phyloP scores from a whole-genome alignment of 352 stramenopile genomes.

The Pythium phragmiticola region DNA sequence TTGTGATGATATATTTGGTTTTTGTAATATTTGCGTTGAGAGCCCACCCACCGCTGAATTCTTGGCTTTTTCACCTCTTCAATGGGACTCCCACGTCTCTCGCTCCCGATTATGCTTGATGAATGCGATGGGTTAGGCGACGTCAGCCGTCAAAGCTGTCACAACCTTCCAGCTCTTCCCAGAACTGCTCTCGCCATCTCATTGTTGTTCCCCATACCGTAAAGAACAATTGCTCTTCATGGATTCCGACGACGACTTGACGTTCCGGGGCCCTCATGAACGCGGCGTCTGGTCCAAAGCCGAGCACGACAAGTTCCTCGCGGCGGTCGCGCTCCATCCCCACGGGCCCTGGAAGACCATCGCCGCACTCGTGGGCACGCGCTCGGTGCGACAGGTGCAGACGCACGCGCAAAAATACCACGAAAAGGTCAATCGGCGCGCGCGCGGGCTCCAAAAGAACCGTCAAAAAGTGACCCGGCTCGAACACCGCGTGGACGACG shows the following conservation, averaged over 20 bases:
- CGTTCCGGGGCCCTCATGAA: background rate
- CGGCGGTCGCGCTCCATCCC: conserved; percentile 24
- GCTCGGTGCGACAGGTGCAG: conserved; percentile 22
- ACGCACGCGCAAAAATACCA: conserved; percentile 28
- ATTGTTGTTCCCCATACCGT: background rate
- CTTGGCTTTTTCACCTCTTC: too few species aligned
- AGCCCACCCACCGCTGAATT: too few species aligned
- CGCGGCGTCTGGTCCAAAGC: conserved; percentile 26
- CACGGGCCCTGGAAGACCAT: conserved; percentile 21
- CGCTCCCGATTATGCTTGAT: conserved; percentile 10
- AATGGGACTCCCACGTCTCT: background rate
- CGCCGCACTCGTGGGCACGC: conserved; percentile 16
- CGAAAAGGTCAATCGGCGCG: conserved; percentile 22
- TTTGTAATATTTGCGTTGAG: too few species aligned
- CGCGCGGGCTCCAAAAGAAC: conserved; percentile 21
- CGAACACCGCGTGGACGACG: conserved; percentile 24
- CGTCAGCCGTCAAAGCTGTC: conserved; percentile 12
- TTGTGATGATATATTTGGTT: too few species aligned
- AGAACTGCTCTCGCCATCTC: conserved; percentile 1
- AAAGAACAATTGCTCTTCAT: conserved; percentile 10
- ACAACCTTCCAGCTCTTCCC: background rate
- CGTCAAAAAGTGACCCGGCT: conserved; percentile 9
- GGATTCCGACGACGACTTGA: background rate
- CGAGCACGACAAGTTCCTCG: conserved; percentile 31
- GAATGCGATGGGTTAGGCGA: background rate